phyloP scores from a whole-genome alignment of 2,329 filamentous ascomycete species.

The Apiospora hydei region DNA sequence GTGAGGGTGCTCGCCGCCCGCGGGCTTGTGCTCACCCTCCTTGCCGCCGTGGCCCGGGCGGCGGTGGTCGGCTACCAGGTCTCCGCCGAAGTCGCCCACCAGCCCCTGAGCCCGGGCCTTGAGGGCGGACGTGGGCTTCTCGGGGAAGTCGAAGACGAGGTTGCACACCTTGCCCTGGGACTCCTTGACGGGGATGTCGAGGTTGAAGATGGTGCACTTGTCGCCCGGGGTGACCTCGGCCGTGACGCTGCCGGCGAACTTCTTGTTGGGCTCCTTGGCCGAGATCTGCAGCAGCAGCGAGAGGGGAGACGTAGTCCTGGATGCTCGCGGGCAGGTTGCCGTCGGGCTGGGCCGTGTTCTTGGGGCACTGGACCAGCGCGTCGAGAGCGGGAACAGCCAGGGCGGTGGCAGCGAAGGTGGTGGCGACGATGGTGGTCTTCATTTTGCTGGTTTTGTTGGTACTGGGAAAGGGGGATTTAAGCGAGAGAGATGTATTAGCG shows the following conservation, averaged over 20 bases:
- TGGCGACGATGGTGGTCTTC: neutral
- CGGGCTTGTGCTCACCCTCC: neutral
- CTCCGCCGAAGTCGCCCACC: neutral
- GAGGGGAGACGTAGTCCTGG: neutral
- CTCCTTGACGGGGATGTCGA: neutral
- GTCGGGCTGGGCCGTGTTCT: slow-evolving; percentile 19
- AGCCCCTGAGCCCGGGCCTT: neutral
- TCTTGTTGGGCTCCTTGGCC: slow-evolving; percentile 13
- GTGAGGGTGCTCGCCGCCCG: neutral
- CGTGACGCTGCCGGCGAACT: neutral
- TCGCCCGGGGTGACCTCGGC: slow-evolving; percentile 20
- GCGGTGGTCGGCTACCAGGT: neutral
- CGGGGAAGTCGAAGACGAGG: slow-evolving; percentile 22
- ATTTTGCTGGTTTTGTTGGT: neutral
- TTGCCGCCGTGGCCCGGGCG: neutral
- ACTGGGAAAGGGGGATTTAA: too few relatives aligned
- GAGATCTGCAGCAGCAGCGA: slow-evolving; percentile 20
- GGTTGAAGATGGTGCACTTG: slow-evolving; percentile 22
- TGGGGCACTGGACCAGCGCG: neutral
- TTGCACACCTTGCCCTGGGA: slow-evolving; percentile 16
- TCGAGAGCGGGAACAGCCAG: neutral
- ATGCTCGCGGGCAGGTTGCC: neutral
- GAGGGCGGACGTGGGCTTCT: neutral
- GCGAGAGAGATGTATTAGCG: neutral
- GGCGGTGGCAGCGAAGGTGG: slow-evolving; percentile 2